These are phyloP conservation scores for Astragalus glycyphyllos DNA, from an alignment of 306 rosid genomes.

Conservation along the genomic window DNA sequence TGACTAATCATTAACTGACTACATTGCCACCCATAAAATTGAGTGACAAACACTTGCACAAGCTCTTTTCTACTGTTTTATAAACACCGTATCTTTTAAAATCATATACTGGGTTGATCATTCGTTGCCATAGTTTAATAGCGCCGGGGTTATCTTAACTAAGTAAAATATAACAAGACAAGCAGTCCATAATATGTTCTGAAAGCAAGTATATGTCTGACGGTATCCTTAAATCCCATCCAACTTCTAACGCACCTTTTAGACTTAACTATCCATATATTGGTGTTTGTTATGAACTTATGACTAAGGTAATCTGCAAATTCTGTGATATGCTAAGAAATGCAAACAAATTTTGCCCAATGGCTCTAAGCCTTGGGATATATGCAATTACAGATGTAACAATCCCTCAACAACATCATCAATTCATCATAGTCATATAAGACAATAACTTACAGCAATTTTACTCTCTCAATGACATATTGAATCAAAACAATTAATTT, in stretches of 20 bases:
- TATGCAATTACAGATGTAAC: slow-evolving; percentile 25
- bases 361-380: slow-evolving; percentile 11
- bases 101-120: slow-evolving; percentile 35
- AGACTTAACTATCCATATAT: slow-evolving; percentile 37
- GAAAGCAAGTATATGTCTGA: slow-evolving; percentile 7
- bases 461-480: slow-evolving; percentile 21
- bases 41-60: slow-evolving; percentile 11
- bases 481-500: slow-evolving; percentile 8
- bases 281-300: slow-evolving; percentile 33
- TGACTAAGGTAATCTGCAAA: slow-evolving; percentile 20
- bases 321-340: slow-evolving; percentile 28
- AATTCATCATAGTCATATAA: slow-evolving; percentile 11
- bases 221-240: slow-evolving; percentile 30
- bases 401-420: slow-evolving; percentile 15
- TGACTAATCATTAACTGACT: slow-evolving; percentile 36
- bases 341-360: neutral
- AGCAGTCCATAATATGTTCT: slow-evolving; percentile 15
- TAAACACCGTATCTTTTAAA: slow-evolving; percentile 13
- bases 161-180: slow-evolving; percentile 6
- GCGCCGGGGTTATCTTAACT: slow-evolving; percentile 5
- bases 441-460: neutral
- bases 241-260: slow-evolving; percentile 34
- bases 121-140: slow-evolving; percentile 26
- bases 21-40: slow-evolving; percentile 3
- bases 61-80: slow-evolving; percentile 15